Conservation (phyloP, 1,284 basidiomycete species). For the Trichosporon asahii region DNA sequence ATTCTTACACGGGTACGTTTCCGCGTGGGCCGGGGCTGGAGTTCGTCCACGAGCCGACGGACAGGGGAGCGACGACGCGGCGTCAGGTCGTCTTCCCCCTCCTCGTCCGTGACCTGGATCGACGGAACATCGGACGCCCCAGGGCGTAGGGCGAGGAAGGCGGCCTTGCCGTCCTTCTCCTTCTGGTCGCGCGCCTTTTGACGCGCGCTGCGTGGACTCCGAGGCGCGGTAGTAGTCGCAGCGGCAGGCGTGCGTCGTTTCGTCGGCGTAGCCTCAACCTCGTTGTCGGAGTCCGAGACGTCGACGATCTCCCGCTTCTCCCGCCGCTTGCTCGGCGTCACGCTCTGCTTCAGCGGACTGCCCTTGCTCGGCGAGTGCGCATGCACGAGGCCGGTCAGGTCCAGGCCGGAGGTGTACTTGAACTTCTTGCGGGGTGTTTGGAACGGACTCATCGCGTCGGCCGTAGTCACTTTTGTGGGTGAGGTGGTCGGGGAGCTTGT, state of each 20-base stretch:
- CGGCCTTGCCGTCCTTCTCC: constrained; percentile 28
- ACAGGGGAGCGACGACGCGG: constrained; percentile 3
- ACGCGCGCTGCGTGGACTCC: not conserved
- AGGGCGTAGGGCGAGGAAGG: constrained; percentile 46
- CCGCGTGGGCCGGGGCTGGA: not conserved
- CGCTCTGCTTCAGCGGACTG: constrained; percentile 33
- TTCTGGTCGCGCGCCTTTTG: constrained; percentile 6
- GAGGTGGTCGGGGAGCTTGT: not conserved
- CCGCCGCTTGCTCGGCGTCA: constrained; percentile 23
- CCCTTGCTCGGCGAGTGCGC: constrained; percentile 21
- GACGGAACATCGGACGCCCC: constrained; percentile 13
- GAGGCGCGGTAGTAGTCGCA: not conserved
- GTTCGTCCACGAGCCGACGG: not conserved
- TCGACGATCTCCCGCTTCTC: not conserved
- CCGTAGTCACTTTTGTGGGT: constrained; percentile 10
- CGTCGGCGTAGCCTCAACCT: constrained; percentile 20
- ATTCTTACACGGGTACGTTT: not conserved
- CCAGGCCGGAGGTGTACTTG: constrained; percentile 34
- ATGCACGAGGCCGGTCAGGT: constrained; percentile 32
- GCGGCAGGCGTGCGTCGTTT: constrained; percentile 31
- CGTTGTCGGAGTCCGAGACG: constrained; percentile 12
- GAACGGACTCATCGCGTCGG: constrained; percentile 22
- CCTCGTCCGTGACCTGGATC: not conserved
- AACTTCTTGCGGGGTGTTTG: constrained; percentile 40
- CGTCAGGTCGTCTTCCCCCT: not conserved